Percentiles rank a stretch among this genome's conserved stretches.
Conservation (phyloP, 1,284 basidiomycete genomes). For the Porogramme epimiltina region DNA sequence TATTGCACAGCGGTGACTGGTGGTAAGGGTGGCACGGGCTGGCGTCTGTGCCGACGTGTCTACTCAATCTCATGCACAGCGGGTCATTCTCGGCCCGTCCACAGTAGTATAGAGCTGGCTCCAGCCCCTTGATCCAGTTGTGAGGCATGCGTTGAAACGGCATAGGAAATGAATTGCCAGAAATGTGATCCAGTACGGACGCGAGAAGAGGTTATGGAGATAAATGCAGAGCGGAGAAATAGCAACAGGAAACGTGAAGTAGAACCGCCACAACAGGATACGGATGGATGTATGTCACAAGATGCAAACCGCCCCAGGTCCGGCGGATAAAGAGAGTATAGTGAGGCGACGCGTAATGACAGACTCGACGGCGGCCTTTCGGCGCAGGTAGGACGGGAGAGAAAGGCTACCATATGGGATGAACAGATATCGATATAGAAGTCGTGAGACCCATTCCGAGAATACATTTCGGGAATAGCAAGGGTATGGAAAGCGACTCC, state of each 20-base stretch:
- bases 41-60: too few species aligned
- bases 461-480: constrained; percentile 19
- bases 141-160: too few species aligned
- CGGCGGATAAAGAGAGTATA: constrained; percentile 30
- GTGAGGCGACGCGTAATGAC: constrained; percentile 55
- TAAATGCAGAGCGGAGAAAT: constrained; percentile 20
- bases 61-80: too few species aligned
- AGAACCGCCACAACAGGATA: constrained; percentile 16
- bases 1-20: too few species aligned
- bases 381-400: constrained; percentile 22
- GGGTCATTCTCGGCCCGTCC: too few species aligned
- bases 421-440: constrained; percentile 24
- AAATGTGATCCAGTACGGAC: constrained; percentile 15
- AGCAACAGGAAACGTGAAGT: constrained; percentile 21
- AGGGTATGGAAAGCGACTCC: constrained; percentile 24
- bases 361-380: constrained; percentile 47
- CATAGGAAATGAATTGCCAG: constrained; percentile 24
- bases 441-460: constrained; percentile 18
- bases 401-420: constrained; percentile 41
- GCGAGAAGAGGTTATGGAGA: constrained; percentile 9
- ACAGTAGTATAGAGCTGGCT: too few species aligned
- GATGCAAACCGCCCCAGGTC: constrained; percentile 30
- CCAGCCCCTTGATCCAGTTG: too few species aligned
- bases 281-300: constrained; percentile 38
- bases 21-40: too few species aligned